A percentile compares a stretch with the other conserved stretches of the same genome.
phyloP scores from a whole-genome alignment of 257 asterid species.

The Prunella vulgaris region DNA sequence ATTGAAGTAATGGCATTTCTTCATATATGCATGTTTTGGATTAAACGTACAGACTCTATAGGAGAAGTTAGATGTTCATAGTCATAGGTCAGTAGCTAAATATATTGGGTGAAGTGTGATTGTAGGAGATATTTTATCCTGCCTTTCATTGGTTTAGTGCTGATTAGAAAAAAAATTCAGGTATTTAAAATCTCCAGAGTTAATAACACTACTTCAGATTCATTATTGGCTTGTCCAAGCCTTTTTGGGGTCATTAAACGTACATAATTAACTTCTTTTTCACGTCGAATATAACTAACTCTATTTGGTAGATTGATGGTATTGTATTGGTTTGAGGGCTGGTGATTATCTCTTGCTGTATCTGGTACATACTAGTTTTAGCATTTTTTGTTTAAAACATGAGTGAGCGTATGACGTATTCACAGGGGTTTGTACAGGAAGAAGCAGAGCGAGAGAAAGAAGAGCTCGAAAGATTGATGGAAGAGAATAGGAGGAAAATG shows the following conservation, averaged over 20 bases:
- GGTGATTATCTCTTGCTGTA: background rate
- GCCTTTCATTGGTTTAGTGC: background rate
- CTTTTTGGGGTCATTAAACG: too few species aligned
- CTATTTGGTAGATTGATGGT: background rate
- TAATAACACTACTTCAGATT: background rate
- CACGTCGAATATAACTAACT: background rate
- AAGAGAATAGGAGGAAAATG: constrained; percentile 65
- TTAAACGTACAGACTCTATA: background rate
- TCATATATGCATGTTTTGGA: background rate
- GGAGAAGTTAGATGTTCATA: background rate
- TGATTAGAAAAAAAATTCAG: background rate
- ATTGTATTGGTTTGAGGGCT: background rate
- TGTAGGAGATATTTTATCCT: background rate
- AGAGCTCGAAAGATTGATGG: constrained; percentile 73
- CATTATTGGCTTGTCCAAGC: background rate
- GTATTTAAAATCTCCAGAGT: background rate
- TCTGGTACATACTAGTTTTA: background rate
- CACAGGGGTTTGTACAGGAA: constrained; percentile 42
- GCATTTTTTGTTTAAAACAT: background rate
- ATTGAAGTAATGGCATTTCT: background rate
- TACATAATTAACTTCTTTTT: too few species aligned
- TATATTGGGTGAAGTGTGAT: background rate
- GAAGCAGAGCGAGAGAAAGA: constrained; percentile 69
- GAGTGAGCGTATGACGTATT: background rate
- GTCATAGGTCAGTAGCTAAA: background rate